phyloP scores from a whole-genome alignment of 2,329 filamentous ascomycete genomes.

The Diaporthe nobilis region DNA sequence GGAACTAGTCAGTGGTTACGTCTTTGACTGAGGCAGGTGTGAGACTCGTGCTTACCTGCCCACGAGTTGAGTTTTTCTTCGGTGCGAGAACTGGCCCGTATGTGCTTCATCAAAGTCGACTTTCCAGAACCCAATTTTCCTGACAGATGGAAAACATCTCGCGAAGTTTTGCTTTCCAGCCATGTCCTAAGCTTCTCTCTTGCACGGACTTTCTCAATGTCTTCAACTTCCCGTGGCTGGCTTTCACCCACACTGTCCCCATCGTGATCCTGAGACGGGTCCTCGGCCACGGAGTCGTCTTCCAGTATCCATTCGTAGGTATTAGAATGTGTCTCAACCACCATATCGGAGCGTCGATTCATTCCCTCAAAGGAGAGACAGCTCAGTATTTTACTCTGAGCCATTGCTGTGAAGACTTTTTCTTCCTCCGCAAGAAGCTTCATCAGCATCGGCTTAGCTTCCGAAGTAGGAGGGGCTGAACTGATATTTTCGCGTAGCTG shows the following conservation, averaged over 20 bases:
- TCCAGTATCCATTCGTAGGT: slow-evolving; percentile 21
- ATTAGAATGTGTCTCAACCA: slow-evolving; percentile 22
- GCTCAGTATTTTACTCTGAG: not conserved
- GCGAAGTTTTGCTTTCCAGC: not conserved
- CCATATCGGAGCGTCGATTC: slow-evolving; percentile 7
- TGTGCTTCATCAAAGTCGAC: slow-evolving; percentile 42
- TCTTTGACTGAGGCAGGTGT: too few relatives aligned
- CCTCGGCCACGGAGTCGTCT: not conserved
- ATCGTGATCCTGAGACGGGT: too few relatives aligned
- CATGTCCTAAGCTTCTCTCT: slow-evolving; percentile 9
- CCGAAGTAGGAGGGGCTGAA: not conserved
- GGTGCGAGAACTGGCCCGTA: not conserved
- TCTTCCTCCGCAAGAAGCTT: slow-evolving; percentile 2
- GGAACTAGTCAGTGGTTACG: not conserved
- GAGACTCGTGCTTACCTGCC: not conserved
- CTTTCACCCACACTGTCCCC: too few relatives aligned
- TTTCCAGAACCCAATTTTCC: slow-evolving; percentile 23
- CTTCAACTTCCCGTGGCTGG: not conserved
- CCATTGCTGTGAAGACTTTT: not conserved
- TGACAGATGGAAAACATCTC: slow-evolving; percentile 8
- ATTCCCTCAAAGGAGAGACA: slow-evolving; percentile 2
- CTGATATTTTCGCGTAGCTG: slow-evolving; percentile 3
- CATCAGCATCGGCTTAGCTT: not conserved
- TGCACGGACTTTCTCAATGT: not conserved
- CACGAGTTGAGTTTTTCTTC: not conserved